Evolutionary conservation across 306 rosid genomes (phyloP).

Genomic region (Citrullus amarus): DNA sequence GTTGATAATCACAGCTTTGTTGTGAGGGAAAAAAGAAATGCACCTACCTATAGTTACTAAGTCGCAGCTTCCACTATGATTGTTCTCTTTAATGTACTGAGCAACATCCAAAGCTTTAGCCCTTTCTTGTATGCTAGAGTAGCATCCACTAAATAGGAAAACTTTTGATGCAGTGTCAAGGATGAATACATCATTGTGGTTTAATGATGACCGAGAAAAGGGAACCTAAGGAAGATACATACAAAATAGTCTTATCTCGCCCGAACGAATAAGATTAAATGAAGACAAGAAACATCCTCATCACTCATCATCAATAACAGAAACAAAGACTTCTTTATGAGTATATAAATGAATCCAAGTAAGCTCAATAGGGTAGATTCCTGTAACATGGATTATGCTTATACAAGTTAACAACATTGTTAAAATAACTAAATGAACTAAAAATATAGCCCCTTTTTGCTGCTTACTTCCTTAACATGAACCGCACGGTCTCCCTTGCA

Average conservation of each 20-base stretch:
- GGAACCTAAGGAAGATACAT: constrained; percentile 49
- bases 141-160: constrained; percentile 89
- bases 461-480: constrained; percentile 77
- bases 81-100: constrained; percentile 74
- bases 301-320: background rate
- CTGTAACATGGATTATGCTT: background rate
- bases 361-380: background rate
- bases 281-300: background rate
- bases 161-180: constrained; percentile 85
- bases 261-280: background rate
- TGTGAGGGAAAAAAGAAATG: constrained; percentile 8
- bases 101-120: constrained; percentile 95
- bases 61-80: constrained; percentile 65
- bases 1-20: constrained; percentile 65
- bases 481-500: constrained; percentile 94
- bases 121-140: constrained; percentile 87
- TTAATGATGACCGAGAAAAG: constrained; percentile 71
- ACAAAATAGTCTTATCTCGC: background rate
- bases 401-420: background rate
- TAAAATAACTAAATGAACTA: background rate
- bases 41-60: constrained; percentile 82
- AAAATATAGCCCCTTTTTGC: background rate
- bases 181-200: constrained; percentile 80
- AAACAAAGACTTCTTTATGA: background rate
- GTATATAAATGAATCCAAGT: background rate